A percentile compares a stretch with the other conserved stretches of the same genome.
phyloP scores from a whole-genome alignment of 768 basidiomycete genomes.

The Trametes cubensis region DNA sequence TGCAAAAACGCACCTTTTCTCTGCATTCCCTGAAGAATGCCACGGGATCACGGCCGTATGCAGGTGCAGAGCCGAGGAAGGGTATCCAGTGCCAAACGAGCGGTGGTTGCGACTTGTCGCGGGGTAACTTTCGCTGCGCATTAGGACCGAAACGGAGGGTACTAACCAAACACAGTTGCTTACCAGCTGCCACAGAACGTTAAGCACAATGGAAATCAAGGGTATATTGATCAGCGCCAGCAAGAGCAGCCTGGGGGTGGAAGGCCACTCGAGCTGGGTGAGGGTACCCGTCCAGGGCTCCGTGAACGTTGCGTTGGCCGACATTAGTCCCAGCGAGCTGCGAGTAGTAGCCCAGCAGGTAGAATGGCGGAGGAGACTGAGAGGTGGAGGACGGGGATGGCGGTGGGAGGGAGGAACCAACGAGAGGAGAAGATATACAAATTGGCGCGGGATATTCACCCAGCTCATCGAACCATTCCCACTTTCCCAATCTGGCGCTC shows the following conservation, averaged over 20 bases:
- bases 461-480: constrained; percentile 26
- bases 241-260: constrained; percentile 36
- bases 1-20: constrained; percentile 61
- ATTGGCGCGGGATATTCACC: constrained; percentile 11
- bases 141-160: background rate
- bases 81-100: constrained; percentile 94
- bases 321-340: constrained; percentile 25
- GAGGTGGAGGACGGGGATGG: constrained; percentile 6
- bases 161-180: background rate
- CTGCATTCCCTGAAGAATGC: constrained; percentile 80
- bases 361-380: background rate
- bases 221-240: constrained; percentile 65
- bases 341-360: background rate
- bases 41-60: constrained; percentile 92
- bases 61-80: constrained; percentile 83
- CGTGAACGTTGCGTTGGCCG: constrained; percentile 29
- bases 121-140: constrained; percentile 58
- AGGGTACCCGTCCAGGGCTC: constrained; percentile 36
- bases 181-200: constrained; percentile 81
- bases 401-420: constrained; percentile 16
- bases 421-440: constrained; percentile 22
- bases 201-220: constrained; percentile 65
- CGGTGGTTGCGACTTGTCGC: constrained; percentile 76
- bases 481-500: constrained; percentile 22
- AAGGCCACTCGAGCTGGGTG: constrained; percentile 31